phyloP scores from a whole-genome alignment of 2,329 filamentous ascomycete genomes.

The Botrytis fabae region DNA sequence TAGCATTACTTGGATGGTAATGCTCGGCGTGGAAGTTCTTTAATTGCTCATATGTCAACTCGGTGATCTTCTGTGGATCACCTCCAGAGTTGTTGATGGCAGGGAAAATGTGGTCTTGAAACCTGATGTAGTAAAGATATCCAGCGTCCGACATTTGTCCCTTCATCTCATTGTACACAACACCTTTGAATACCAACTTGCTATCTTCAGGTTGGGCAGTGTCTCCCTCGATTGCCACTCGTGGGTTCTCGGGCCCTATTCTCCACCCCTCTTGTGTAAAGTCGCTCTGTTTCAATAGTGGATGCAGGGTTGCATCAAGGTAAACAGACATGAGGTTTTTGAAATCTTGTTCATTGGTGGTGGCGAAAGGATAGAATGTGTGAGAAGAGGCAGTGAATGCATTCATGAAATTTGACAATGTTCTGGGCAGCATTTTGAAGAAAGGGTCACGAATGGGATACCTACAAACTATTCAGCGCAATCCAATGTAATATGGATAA shows the following conservation, averaged over 20 bases:
- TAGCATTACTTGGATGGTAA: conserved; percentile 97
- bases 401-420: conserved; percentile 99
- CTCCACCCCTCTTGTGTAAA: conserved; percentile 98
- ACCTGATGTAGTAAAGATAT: conserved; percentile 93
- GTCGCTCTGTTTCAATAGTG: conserved; percentile 84
- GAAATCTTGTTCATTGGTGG: conserved; percentile 93
- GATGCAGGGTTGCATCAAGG: conserved; percentile 88
- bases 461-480: conserved; percentile 50
- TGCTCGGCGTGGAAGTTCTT: conserved; percentile 86
- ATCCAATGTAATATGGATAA: conserved; percentile 10
- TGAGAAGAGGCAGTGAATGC: conserved; percentile 96
- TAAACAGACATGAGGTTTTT: conserved; percentile 96
- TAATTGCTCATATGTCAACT: conserved; percentile 88
- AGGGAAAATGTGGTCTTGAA: conserved; percentile 92
- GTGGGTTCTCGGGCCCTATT: conserved; percentile 86
- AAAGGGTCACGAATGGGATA: conserved; percentile 98
- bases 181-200: conserved; percentile 89
- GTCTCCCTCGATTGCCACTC: conserved; percentile 46
- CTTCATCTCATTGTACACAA: conserved; percentile 99
- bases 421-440: conserved; percentile 99
- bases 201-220: conserved; percentile 54
- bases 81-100: conserved; percentile 95
- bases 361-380: conserved; percentile 97
- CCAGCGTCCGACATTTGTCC: conserved; percentile 97
- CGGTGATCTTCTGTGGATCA: conserved; percentile 93